Evolutionary conservation across 2,329 filamentous ascomycete species (phyloP).

Genomic region (Aspergillus neotritici): DNA sequence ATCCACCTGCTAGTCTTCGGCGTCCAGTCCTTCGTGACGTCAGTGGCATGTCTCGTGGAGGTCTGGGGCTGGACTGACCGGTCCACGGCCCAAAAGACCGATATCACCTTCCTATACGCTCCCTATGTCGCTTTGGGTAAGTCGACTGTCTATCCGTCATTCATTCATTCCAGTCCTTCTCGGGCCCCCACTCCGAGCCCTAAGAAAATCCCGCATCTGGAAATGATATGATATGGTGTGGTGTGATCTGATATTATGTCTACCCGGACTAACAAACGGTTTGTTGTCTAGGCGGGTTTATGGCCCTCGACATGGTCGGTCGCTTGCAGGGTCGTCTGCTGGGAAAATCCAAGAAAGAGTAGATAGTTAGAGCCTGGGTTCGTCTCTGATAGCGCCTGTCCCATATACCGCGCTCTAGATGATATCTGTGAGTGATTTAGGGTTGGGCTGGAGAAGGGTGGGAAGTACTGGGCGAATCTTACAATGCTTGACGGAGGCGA

Average conservation of each 20-base stretch:
- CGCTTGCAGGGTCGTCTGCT: slow-evolving; percentile 25
- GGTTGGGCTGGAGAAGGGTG: too few species aligned
- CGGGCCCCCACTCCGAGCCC: too few species aligned
- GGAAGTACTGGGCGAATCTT: too few species aligned
- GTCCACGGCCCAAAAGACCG: slow-evolving; percentile 42
- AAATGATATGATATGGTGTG: too few species aligned
- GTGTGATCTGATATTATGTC: too few species aligned
- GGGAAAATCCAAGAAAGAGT: slow-evolving; percentile 28
- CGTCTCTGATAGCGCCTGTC: not conserved
- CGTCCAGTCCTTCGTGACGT: slow-evolving; percentile 56
- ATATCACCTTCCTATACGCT: slow-evolving; percentile 50
- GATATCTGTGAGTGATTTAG: not conserved
- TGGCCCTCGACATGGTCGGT: slow-evolving; percentile 36
- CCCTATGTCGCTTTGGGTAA: slow-evolving; percentile 54
- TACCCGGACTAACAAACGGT: not conserved
- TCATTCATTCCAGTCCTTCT: not conserved
- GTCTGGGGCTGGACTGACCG: slow-evolving; percentile 52
- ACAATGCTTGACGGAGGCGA: too few species aligned
- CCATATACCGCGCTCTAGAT: not conserved
- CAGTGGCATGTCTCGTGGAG: slow-evolving; percentile 58
- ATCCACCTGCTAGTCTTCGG: slow-evolving; percentile 57
- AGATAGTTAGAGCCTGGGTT: slow-evolving; percentile 1
- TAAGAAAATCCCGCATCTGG: too few species aligned
- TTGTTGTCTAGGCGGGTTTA: slow-evolving; percentile 32
- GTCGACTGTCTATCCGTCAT: slow-evolving; percentile 21